These are phyloP conservation scores for Leucocoprinus birnbaumii DNA, from an alignment of 768 basidiomycete species.

Conservation along the genomic window DNA sequence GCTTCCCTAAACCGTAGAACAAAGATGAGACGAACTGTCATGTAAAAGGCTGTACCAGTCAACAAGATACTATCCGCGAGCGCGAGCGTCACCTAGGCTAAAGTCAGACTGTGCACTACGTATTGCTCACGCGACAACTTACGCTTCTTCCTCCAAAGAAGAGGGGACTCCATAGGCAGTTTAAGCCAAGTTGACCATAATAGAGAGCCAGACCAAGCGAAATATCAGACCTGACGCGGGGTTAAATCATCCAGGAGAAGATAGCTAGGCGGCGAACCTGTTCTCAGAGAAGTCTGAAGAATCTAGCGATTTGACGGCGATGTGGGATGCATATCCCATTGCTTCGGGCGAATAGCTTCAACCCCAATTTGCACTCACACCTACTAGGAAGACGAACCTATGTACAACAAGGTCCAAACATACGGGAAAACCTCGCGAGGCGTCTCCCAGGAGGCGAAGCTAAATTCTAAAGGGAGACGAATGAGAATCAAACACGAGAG, in stretches of 20 bases:
- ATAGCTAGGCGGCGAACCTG: conserved; percentile 31
- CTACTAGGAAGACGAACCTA: conserved; percentile 21
- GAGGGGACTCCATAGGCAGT: conserved; percentile 60
- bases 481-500: background rate
- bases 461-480: conserved; percentile 33
- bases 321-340: conserved; percentile 69
- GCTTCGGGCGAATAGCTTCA: conserved; percentile 25
- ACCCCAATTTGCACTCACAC: background rate
- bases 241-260: too few relatives aligned
- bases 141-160: conserved; percentile 56
- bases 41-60: conserved; percentile 51
- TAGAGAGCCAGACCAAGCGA: conserved; percentile 52
- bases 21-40: conserved; percentile 42
- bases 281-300: conserved; percentile 31
- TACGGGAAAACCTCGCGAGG: conserved; percentile 54
- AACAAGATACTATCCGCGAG: conserved; percentile 52
- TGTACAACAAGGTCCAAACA: conserved; percentile 52
- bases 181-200: conserved; percentile 58
- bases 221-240: conserved; percentile 37
- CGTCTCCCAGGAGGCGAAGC: conserved; percentile 45
- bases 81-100: conserved; percentile 55
- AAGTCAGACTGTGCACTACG: too few relatives aligned
- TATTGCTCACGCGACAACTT: too few relatives aligned
- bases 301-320: conserved; percentile 55
- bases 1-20: background rate